Evolutionary conservation across 345 rosid species (phyloP).

Genomic region (Acer negundo): DNA sequence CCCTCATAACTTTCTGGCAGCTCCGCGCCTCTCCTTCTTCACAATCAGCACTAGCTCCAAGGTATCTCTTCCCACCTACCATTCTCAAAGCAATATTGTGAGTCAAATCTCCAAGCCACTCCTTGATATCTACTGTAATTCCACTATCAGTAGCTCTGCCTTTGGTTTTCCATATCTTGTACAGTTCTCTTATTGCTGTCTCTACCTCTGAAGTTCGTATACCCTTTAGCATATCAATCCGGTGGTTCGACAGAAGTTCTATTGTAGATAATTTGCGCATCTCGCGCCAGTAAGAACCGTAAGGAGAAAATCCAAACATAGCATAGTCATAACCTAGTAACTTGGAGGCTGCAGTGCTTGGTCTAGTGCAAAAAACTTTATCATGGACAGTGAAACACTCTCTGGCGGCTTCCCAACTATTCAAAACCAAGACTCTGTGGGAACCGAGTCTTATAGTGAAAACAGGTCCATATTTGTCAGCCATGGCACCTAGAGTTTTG

Average conservation of each 20-base stretch:
- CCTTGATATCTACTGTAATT: constrained; percentile 34
- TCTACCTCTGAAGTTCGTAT: constrained; percentile 28
- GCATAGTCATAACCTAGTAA: constrained; percentile 34
- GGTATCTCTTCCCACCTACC: constrained; percentile 37
- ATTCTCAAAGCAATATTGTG: constrained; percentile 26
- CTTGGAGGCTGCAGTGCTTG: constrained; percentile 30
- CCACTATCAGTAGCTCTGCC: constrained; percentile 12
- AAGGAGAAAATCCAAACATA: constrained; percentile 49
- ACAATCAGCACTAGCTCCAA: constrained; percentile 14
- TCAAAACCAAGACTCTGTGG: constrained; percentile 30
- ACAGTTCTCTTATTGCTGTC: constrained; percentile 17
- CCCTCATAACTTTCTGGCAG: constrained; percentile 18
- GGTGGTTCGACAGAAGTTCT: constrained; percentile 39
- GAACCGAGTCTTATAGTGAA: constrained; percentile 35
- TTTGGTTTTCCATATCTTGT: constrained; percentile 11
- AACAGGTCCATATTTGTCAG: constrained; percentile 35
- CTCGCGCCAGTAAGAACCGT: constrained; percentile 43
- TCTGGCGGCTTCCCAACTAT: constrained; percentile 32
- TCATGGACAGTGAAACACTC: constrained; percentile 35
- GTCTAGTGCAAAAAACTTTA: constrained; percentile 33
- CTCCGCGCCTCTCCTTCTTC: constrained; percentile 14
- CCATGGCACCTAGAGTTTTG: constrained; percentile 31
- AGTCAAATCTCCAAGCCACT: constrained; percentile 39
- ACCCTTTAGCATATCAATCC: constrained; percentile 34
- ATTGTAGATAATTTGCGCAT: constrained; percentile 30